Evolutionary conservation across 257 asterid genomes (phyloP), one percentile per base, ranked within the genome.

Genomic region (Nicotiana otophora): DNA sequence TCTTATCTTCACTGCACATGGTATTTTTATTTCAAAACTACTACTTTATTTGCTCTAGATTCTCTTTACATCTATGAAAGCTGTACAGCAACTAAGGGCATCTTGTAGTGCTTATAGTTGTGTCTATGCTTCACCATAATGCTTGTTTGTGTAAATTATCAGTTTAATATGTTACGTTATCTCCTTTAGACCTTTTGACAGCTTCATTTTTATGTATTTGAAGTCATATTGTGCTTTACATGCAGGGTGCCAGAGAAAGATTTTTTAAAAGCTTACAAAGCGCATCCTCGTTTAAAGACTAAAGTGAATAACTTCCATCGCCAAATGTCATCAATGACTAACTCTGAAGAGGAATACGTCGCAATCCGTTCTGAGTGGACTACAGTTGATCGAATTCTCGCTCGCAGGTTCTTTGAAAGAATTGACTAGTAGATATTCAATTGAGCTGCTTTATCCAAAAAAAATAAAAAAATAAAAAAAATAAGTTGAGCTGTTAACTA

Each of bases 311-410:
- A 96, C 83, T 96, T 93, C 83, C 89, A 93, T 81, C 91, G 86
- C 46, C 99, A 93, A 84, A 87, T 90, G 87, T 89, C 95, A 31
- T 87, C 97, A 31, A 84, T 92, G n/a, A 91, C 84, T 88, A 91
- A 88, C 81, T 78, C 90, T 66, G 98, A 91, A 36, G 99, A 95
- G 85, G 99, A 96, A 36, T 88, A 72, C 82, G 88, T 91, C 48
- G 92, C 99, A 78, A 91, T 96, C 83, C 93, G 98, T 83, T 93
- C 97, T 4, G 99, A 96, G 31, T 96, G 99, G 99, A 96, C 98
- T 7, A 90, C 97, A 30, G 97, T 94, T 83, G 98, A 96, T 83
- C 94, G 99, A 69, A 84, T 96, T 88, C 91, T 96, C 84, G 88
- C 97, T 81, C 86, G 93, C 98, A 96, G 98, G 99, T 96, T 70